Base-by-base conservation (phyloP, 208 protist species). In the Crithidia fasciculata region DNA sequence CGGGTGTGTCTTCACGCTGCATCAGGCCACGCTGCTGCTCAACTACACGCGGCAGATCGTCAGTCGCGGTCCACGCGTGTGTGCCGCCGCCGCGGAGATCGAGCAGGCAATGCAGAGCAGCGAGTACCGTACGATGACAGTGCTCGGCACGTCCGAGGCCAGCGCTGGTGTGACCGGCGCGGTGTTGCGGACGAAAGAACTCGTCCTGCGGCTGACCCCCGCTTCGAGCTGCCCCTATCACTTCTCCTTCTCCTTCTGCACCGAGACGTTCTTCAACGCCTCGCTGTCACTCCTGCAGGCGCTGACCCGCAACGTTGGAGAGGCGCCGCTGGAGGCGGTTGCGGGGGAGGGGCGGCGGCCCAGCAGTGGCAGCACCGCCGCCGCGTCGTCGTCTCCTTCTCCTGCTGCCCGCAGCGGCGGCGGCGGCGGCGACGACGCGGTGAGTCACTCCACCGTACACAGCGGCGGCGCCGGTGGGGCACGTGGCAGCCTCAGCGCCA, bases 211-310 rank as follows among this genome's bases (percentile, higher is more conserved):
- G 7, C 10, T 68, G n/a, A 50, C 67, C 5, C 73, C 78, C 0
- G 72, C 43, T 7, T 15, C 39, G 8, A 18, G n/a, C n/a, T 83
- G 78, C 60, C 58, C 73, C 18, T 78, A 70, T 45, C 78, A 83
- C 69, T 72, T 66, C 56, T 69, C 76, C 37, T 81, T 81, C 19
- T 54, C 61, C 0, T 54, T 45, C 69, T 74, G 76, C 69, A 72
- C 69, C 9, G 63, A 65, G n/a, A 69, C 44, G 19, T 75, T 74
- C 54, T 72, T 75, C 41, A 37, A 56, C 37, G 62, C 76, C 19
- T 71, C 69, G 28, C 4, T 43, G 63, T 10, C 55, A 4, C 63
- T 81, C 15, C 28, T 72, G 13, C 37, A 45, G 56, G 49, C 62
- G 54, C 28, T 81, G 55, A 16, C 45, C 19, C 49, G 52, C 19